Base-by-base conservation (phyloP, 2,329 filamentous ascomycete genomes). In the Pestalotiopsis sp. region DNA sequence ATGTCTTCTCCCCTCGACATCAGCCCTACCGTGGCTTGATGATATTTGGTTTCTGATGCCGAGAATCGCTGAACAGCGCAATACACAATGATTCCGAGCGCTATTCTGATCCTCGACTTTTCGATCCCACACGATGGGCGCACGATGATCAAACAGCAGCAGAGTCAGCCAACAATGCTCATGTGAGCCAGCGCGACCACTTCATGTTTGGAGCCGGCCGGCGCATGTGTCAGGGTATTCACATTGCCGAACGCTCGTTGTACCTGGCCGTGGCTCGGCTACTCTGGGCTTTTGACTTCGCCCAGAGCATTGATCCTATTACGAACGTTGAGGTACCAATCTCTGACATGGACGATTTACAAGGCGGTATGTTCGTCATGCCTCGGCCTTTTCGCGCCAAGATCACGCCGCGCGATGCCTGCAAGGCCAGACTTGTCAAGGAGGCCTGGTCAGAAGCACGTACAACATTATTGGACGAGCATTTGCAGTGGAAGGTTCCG, bases 171-270 rank as follows among this genome's bases (percentile, higher is more conserved):
- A 72, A 72, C 65, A 71, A 81, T n/a, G 68, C 79, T 0, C 79
- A 83, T 64, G 75, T 77, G 0, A 74, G 76, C 1, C 79, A 85
- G 71, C 79, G 85, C 13, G 86, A 88, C 62, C 81, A 84, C 11
- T 88, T 86, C 73, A 81, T 80, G 0, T 89, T 87, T 66, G 86
- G 87, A 20, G 84, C 83, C 9, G 87, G 87, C 1, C 79, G 87
- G 6, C 80, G 88, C 35, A 81, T 88, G 58, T 89, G 87, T 72
- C 86, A 83, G 0, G 88, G 87, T 0, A 85, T 86, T 30, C 84
- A 88, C 65, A 78, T 89, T 2, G 85, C 84, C 0, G 82, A 85
- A 66, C 81, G 81, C 4, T 81, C 78, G 10, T 70, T 87, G 14
- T 85, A 83, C 70, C 76, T 87, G 6, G 80, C 75, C 14, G 81